A percentile compares a stretch with the other conserved stretches of the same genome.
Conservation (phyloP, 2,329 filamentous ascomycete genomes). For the Lecanoromycetidae sp. region DNA sequence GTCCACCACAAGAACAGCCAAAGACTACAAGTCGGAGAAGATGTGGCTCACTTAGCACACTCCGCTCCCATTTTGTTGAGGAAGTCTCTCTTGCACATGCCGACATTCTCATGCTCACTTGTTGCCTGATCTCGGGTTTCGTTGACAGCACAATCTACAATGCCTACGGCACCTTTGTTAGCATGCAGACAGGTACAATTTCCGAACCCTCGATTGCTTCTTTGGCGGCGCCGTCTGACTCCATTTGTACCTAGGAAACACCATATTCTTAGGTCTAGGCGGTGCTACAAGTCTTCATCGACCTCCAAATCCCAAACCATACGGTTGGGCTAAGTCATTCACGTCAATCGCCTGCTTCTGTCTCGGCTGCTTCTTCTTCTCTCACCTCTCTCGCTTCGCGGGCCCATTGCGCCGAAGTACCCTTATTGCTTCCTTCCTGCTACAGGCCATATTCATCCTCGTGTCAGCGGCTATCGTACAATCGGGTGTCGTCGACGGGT, state of each 20-base stretch:
- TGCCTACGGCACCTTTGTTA: constrained; percentile 19
- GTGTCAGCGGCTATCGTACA: constrained; percentile 23
- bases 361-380: constrained; percentile 31
- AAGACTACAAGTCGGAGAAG: not conserved
- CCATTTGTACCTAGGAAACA: constrained; percentile 10
- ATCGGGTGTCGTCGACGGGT: constrained; percentile 21
- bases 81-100: constrained; percentile 7
- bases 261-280: constrained; percentile 19
- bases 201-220: not conserved
- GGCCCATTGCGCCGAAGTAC: constrained; percentile 20
- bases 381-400: constrained; percentile 24
- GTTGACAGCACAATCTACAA: constrained; percentile 18
- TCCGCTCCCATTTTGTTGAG: not conserved
- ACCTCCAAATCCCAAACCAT: constrained; percentile 18
- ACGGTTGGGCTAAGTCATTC: constrained; percentile 34
- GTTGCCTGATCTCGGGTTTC: constrained; percentile 17
- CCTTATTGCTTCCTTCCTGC: constrained; percentile 23
- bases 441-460: constrained; percentile 23
- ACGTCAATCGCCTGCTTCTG: constrained; percentile 34
- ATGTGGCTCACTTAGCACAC: not conserved
- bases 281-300: constrained; percentile 3
- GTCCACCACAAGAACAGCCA: not conserved
- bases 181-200: constrained; percentile 16
- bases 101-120: constrained; percentile 14
- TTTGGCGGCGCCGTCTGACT: too few relatives aligned